phyloP scores from a whole-genome alignment of 129 eudicot genomes.

The Logfia minima region DNA sequence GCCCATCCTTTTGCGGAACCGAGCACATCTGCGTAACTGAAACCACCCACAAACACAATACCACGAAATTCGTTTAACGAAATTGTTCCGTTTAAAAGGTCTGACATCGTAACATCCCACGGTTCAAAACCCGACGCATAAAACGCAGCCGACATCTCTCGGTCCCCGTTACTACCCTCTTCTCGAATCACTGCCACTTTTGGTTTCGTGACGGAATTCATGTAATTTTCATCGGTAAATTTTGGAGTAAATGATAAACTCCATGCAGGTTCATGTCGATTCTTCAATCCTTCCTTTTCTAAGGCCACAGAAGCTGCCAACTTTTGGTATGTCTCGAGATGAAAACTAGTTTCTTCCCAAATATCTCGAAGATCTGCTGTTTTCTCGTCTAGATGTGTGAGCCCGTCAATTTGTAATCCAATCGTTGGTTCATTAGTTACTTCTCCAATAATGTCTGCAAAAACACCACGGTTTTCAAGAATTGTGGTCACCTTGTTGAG shows the following conservation, averaged over 20 bases:
- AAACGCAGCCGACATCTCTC: constrained; percentile 94
- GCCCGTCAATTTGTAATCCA: constrained; percentile 57
- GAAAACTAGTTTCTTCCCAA: constrained; percentile 92
- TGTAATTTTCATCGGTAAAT: constrained; percentile 51
- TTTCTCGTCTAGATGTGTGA: constrained; percentile 52
- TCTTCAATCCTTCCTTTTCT: constrained; percentile 68
- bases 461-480: constrained; percentile 45
- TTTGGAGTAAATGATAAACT: constrained; percentile 64
- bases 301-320: constrained; percentile 66
- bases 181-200: constrained; percentile 90
- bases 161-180: constrained; percentile 93
- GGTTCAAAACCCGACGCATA: constrained; percentile 74
- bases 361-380: constrained; percentile 63
- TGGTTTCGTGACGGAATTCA: constrained; percentile 54
- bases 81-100: constrained; percentile 57
- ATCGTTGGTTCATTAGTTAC: constrained; percentile 51
- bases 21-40: constrained; percentile 94
- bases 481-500: constrained; percentile 44
- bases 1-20: constrained; percentile 99
- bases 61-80: constrained; percentile 56
- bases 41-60: constrained; percentile 87
- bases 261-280: constrained; percentile 79
- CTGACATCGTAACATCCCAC: constrained; percentile 81
- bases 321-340: constrained; percentile 66
- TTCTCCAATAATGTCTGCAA: constrained; percentile 61